Evolutionary conservation across 768 basidiomycete genomes (phyloP), one percentile per base, ranked within the genome.

Genomic region (Brasilioporus rufonigricans): DNA sequence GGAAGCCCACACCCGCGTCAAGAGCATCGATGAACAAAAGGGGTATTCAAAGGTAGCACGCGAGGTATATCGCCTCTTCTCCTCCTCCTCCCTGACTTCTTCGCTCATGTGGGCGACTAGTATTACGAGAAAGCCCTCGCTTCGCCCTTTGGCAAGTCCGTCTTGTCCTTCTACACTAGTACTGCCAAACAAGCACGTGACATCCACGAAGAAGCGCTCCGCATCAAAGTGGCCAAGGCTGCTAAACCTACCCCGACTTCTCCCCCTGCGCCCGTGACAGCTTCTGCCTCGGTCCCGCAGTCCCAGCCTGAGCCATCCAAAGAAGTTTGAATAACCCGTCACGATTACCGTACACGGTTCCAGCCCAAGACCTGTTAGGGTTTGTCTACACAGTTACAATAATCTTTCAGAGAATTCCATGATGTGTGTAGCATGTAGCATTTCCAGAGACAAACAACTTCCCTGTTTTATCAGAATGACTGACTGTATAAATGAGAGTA

Each of bases 191-290:
- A 95, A 71, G 86, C 92, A 26, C 64, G 80, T 19, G 94, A 98
- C 66, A 94, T 98, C 45, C 94, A 97, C 66, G 91, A 94, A 65
- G 95, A 98, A 72, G 95, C 95, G 2, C 76, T 78, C 56, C 84
- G 95, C 29, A 91, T 98, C 64, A 83, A 85, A 26, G 80, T 76
- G 52, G 80, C 89, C 60, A 86, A 88, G 64, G 53, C 68, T 3
- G 48, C 55, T 0, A 24, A 64, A 29, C 27, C 27, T 12, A 44
- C 64, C 6, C 29, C 61, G 9, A 14, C 68, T 2, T 53, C 63
- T 19, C 47, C 27, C 27, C 27, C 63, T 35, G 46, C 61, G 14
- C 44, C 57, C 8, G 27, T 50, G 13, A 9, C 55, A 0, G 54
- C 57, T 9, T 21, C 57, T 19, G 39, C 56, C 18, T 48, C 61